These are phyloP conservation scores for Rhodosporidiobolus sp. DNA, from an alignment of 768 basidiomycete genomes.

Conservation along the genomic window DNA sequence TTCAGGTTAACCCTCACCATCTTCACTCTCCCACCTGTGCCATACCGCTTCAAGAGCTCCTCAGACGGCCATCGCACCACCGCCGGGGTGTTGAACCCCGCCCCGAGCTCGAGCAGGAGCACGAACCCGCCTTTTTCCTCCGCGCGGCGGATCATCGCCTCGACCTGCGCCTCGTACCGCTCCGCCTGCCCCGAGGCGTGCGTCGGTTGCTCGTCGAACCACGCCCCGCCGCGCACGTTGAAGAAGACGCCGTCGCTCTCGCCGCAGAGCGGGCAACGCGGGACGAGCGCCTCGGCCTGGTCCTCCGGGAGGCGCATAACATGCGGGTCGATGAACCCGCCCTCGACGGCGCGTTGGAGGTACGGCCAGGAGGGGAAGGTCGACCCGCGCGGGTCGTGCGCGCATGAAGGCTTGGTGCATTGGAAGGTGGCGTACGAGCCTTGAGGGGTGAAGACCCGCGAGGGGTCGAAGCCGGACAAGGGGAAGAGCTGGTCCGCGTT, in stretches of 20 bases:
- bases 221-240: conserved; percentile 1
- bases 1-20: not conserved
- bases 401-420: not conserved
- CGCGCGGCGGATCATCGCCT: not conserved
- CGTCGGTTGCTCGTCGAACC: conserved; percentile 13
- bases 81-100: conserved; percentile 5
- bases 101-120: conserved; percentile 6
- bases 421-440: conserved; percentile 13
- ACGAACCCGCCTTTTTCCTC: not conserved
- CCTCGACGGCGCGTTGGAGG: not conserved
- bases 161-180: not conserved
- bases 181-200: not conserved
- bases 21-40: not conserved
- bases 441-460: not conserved
- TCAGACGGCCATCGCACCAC: conserved; percentile 6
- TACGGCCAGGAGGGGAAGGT: not conserved
- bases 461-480: not conserved
- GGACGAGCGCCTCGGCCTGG: conserved; percentile 2
- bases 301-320: conserved; percentile 13
- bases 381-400: not conserved
- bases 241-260: conserved; percentile 6
- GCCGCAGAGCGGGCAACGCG: conserved; percentile 1
- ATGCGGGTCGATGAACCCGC: not conserved
- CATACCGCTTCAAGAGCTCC: not conserved
- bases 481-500: conserved; percentile 14